Evolutionary conservation across 345 rosid genomes (phyloP), one percentile per base, ranked within the genome.

Genomic region (Pistacia integerrima): DNA sequence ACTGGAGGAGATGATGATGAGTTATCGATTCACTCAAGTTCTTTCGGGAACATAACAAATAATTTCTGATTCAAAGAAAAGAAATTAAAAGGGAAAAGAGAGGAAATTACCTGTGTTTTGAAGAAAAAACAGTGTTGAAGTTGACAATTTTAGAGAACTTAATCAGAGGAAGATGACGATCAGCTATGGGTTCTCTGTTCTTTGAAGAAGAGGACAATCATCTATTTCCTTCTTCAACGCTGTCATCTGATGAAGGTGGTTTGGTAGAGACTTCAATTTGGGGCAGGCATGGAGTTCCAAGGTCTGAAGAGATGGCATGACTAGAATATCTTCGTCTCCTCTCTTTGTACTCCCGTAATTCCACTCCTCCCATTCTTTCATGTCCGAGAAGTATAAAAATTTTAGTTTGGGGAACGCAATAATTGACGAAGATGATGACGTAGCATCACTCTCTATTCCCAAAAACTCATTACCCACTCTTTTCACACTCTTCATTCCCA

Each of bases 321-420:
- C 36, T 18, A 1, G 10, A 18, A 41, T 5, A 38, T 65, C 51
- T 64, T 38, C 51, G 8, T 10, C 69, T 18, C 3, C 30, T 52
- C 22, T 56, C 22, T 4, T 3, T 56, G 1, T 3, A 38, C 38
- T 1, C 2, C n/a, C 30, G 4, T 17, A 69, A 28, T 51, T 56
- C 72, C 72, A 69, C 44, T 51, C 72, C 52, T 69, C 59, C 72
- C 5, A 28, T 0, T 14, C 1, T 0, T 0, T 0, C n/a, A 68
- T 28, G 0, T 0, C 0, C 1, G 0, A 0, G 16, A 51, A 51
- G 1, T 0, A 0, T 10, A 67, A n/a, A 20, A 36, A 46, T 48
- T 22, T 67, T 8, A 67, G 25, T 13, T 67, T 22, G 5, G 72
- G 72, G 7, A 69, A 69, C 7, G 60, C 38, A 51, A 52, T 9